These are phyloP conservation scores for Mycena sanguinolenta DNA, from an alignment of 768 basidiomycete species.

Conservation along the genomic window DNA sequence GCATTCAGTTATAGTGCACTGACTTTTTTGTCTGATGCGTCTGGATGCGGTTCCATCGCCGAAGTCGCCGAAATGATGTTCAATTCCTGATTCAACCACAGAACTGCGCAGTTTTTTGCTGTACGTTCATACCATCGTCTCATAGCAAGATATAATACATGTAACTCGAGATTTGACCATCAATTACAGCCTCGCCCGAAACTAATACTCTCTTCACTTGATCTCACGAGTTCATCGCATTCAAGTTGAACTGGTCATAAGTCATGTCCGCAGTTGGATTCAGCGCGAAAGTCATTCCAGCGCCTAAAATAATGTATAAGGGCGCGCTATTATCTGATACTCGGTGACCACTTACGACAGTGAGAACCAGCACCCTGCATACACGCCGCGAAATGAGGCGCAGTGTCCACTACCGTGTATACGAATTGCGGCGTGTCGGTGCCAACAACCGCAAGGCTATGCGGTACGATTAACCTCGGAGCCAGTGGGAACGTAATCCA, in stretches of 20 bases:
- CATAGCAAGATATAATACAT: no score
- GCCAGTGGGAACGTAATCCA: neutral
- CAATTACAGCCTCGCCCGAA: no score
- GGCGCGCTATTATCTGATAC: neutral
- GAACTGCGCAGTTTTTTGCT: no score
- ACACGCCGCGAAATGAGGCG: conserved; percentile 36
- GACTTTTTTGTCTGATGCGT: no score
- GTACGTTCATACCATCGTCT: no score
- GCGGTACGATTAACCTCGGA: neutral
- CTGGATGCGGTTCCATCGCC: no score
- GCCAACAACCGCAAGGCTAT: conserved; percentile 24
- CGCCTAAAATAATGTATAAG: neutral
- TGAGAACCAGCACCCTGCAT: conserved; percentile 35
- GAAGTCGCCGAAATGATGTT: no score
- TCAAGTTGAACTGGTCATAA: conserved; percentile 33
- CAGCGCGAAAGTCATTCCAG: conserved; percentile 36
- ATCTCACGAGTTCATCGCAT: conserved; percentile 21
- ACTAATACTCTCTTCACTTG: no score
- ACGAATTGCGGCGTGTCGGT: conserved; percentile 23
- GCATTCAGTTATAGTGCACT: no score
- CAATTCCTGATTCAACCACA: no score
- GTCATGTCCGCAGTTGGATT: no score
- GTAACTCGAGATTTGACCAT: no score
- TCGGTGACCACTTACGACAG: conserved; percentile 24
- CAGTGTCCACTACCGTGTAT: conserved; percentile 28